These are phyloP conservation scores for Camellia japonica DNA, from an alignment of 148 eudicot genomes.

Conservation along the genomic window DNA sequence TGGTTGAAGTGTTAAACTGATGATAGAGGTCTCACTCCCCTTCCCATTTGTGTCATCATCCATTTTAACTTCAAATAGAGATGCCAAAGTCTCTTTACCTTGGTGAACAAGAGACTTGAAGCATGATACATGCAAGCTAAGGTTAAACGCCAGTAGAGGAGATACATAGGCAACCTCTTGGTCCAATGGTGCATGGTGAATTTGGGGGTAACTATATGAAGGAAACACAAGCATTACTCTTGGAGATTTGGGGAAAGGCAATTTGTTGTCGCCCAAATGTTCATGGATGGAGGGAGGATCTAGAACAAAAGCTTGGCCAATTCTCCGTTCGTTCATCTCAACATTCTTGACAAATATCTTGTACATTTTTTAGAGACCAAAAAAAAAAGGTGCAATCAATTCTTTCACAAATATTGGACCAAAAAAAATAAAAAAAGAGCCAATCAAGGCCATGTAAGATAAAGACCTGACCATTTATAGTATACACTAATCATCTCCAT, in stretches of 20 bases:
- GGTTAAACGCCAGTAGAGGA: slow-evolving; percentile 77
- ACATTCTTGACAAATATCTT: slow-evolving; percentile 66
- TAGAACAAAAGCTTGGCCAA: slow-evolving; percentile 71
- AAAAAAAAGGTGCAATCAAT: slow-evolving; percentile 6
- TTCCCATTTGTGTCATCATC: slow-evolving; percentile 29
- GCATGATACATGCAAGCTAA: slow-evolving; percentile 72
- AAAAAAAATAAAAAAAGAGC: not conserved
- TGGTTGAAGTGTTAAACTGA: slow-evolving; percentile 61
- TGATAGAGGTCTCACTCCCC: slow-evolving; percentile 29
- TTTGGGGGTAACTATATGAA: slow-evolving; percentile 39
- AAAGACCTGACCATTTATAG: not conserved
- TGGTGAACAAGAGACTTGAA: slow-evolving; percentile 61
- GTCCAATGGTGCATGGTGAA: slow-evolving; percentile 23
- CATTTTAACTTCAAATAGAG: slow-evolving; percentile 52
- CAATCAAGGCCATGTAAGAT: not conserved
- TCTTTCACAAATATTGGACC: not conserved
- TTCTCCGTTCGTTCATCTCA: slow-evolving; percentile 46
- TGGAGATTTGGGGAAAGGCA: slow-evolving; percentile 22
- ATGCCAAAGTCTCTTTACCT: slow-evolving; percentile 62
- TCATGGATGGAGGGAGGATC: slow-evolving; percentile 62
- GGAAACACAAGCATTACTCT: slow-evolving; percentile 61
- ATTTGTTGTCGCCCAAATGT: slow-evolving; percentile 23
- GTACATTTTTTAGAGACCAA: slow-evolving; percentile 4
- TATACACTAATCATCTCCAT: not conserved
- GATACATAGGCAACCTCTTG: slow-evolving; percentile 72